Evolutionary conservation across 192 early-diverging fungal species (phyloP).

Genomic region (Polychytrium aggregatum): DNA sequence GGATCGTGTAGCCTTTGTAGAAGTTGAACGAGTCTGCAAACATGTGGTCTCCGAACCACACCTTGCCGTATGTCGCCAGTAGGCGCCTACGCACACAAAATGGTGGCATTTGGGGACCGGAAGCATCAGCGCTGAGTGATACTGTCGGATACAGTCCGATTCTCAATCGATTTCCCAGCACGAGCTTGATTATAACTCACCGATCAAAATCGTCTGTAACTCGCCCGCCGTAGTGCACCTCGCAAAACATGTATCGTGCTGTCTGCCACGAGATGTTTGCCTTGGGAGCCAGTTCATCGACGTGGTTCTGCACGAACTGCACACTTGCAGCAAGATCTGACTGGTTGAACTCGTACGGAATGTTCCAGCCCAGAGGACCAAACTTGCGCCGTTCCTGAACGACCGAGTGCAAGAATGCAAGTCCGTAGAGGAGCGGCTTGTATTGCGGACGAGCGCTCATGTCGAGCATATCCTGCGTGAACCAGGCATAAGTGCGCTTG

Average conservation of each 20-base stretch:
- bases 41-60: slow-evolving; percentile 63
- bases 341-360: slow-evolving; percentile 63
- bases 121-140: background rate
- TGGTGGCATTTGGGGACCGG: background rate
- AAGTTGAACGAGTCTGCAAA: slow-evolving; percentile 50
- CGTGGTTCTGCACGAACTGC: slow-evolving; percentile 59
- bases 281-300: slow-evolving; percentile 54
- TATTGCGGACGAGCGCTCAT: slow-evolving; percentile 53
- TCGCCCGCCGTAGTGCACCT: slow-evolving; percentile 54
- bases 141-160: slow-evolving; percentile 1
- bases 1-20: slow-evolving; percentile 54
- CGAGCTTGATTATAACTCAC: slow-evolving; percentile 17
- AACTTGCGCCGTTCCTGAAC: slow-evolving; percentile 56
- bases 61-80: slow-evolving; percentile 47
- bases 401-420: slow-evolving; percentile 55
- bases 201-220: slow-evolving; percentile 56
- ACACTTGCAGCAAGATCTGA: slow-evolving; percentile 50
- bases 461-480: slow-evolving; percentile 59
- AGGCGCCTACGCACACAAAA: slow-evolving; percentile 30
- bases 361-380: slow-evolving; percentile 58
- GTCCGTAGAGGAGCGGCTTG: slow-evolving; percentile 50
- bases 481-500: slow-evolving; percentile 54
- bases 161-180: no score
- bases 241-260: slow-evolving; percentile 57
- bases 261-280: slow-evolving; percentile 49